Conservation (phyloP, 345 rosid species). For the Moricandia moricandioides region DNA sequence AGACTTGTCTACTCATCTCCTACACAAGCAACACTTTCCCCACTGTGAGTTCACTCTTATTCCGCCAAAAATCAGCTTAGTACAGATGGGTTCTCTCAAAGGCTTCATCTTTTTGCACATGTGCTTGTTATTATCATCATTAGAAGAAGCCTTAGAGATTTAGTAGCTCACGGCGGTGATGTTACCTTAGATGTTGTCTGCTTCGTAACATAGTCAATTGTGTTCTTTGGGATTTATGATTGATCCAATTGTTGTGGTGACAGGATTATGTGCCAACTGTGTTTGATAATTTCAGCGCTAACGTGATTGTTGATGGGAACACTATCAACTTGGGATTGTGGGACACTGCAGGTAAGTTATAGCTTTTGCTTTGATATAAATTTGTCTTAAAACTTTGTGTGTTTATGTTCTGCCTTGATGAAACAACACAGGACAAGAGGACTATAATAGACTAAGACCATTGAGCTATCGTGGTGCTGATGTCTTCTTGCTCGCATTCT, state of each 20-base stretch:
- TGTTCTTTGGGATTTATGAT: not conserved
- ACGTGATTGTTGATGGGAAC: constrained; percentile 79
- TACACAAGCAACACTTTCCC: constrained; percentile 79
- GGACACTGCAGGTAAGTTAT: constrained; percentile 74
- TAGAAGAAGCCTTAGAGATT: not conserved
- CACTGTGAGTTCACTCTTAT: constrained; percentile 42
- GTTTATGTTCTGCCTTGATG: constrained; percentile 19
- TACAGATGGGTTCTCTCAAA: not conserved
- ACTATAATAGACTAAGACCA: constrained; percentile 85
- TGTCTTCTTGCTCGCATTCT: constrained; percentile 86
- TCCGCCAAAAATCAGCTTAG: not conserved
- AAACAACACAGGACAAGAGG: constrained; percentile 88
- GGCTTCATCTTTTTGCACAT: not conserved
- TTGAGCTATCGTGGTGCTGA: constrained; percentile 93
- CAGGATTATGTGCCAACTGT: constrained; percentile 90
- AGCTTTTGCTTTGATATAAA: not conserved
- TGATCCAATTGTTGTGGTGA: not conserved
- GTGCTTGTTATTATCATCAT: not conserved
- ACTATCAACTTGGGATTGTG: constrained; percentile 75
- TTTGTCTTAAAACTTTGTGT: not conserved
- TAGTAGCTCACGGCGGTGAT: not conserved
- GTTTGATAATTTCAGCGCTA: constrained; percentile 83
- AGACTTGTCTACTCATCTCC: constrained; percentile 77
- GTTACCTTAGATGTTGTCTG: constrained; percentile 1
- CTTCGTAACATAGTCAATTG: constrained; percentile 7